Percentiles rank a stretch among this genome's conserved stretches.
Conservation (phyloP, 2,329 filamentous ascomycete genomes). For the Tolypocladium endophyticum region DNA sequence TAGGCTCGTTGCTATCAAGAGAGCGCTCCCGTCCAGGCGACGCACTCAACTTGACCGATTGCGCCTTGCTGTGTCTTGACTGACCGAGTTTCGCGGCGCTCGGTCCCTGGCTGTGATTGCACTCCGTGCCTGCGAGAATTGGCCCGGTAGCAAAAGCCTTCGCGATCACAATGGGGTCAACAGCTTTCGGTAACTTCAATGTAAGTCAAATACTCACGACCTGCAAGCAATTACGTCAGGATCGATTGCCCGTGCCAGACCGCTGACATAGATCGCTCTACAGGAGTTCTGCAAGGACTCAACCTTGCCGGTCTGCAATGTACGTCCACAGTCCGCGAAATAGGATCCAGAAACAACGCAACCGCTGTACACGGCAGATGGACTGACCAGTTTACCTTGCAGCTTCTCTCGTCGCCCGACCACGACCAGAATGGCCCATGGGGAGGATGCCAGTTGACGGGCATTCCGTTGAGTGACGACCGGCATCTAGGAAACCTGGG, state of each 20-base stretch:
- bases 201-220: constrained; percentile 23
- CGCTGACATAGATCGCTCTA: constrained; percentile 14
- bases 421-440: constrained; percentile 49
- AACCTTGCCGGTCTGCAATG: constrained; percentile 76
- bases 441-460: constrained; percentile 64
- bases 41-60: background rate
- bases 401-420: constrained; percentile 44
- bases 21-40: background rate
- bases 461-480: constrained; percentile 59
- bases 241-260: background rate
- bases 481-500: constrained; percentile 74
- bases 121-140: background rate
- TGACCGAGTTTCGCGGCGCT: background rate
- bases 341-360: background rate
- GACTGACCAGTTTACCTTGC: constrained; percentile 7
- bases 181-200: constrained; percentile 50
- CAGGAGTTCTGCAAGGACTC: constrained; percentile 78
- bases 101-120: background rate
- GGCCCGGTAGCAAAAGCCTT: constrained; percentile 6
- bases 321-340: constrained; percentile 18
- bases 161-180: constrained; percentile 43
- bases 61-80: background rate
- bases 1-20: background rate
- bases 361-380: constrained; percentile 3
- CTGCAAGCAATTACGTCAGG: background rate